Conservation (phyloP, 257 asterid genomes). For the Marsdenia floribunda region DNA sequence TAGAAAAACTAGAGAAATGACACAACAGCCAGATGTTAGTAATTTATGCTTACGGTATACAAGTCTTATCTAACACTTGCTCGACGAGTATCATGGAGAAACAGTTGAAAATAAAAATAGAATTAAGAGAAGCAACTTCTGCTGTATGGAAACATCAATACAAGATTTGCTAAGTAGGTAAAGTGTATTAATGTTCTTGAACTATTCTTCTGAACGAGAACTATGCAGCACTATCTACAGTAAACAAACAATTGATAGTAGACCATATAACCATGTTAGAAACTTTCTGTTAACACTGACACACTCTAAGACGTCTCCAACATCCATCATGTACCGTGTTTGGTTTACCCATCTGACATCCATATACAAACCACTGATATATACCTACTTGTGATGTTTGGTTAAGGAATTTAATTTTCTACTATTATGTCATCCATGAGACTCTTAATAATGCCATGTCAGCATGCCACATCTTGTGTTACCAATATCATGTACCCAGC, state of each 20-base stretch:
- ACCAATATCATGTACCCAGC: background rate
- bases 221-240: background rate
- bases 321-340: background rate
- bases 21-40: background rate
- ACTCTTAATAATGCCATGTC: background rate
- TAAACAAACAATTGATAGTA: background rate
- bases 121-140: background rate
- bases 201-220: background rate
- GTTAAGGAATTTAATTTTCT: background rate
- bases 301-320: background rate
- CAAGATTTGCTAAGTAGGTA: background rate
- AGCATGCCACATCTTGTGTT: background rate
- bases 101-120: background rate
- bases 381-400: background rate
- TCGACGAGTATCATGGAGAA: background rate
- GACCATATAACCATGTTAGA: background rate
- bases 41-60: background rate
- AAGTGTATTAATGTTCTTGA: background rate
- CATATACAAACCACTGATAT: background rate
- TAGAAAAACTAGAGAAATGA: slow-evolving; percentile 1
- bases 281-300: background rate
- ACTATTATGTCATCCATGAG: background rate
- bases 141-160: background rate
- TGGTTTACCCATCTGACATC: background rate
- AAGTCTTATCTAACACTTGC: background rate